These are phyloP conservation scores for Melampsora abietis-canadensis DNA, from an alignment of 1,284 basidiomycete species.

Conservation along the genomic window DNA sequence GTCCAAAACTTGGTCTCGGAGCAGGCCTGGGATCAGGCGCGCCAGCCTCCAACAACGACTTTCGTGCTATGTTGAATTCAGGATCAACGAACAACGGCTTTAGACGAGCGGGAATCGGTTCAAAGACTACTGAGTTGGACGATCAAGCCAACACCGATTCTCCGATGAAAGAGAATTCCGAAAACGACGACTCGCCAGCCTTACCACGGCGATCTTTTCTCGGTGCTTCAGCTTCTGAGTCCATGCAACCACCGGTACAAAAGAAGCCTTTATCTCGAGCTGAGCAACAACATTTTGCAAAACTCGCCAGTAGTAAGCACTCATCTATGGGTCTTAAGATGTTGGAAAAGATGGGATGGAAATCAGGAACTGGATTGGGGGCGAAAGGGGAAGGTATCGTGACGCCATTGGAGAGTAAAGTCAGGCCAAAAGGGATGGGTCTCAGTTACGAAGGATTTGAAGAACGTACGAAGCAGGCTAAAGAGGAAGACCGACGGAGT, in stretches of 20 bases:
- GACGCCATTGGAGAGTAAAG: conserved; percentile 76
- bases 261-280: conserved; percentile 60
- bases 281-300: conserved; percentile 74
- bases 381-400: conserved; percentile 75
- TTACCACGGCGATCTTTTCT: conserved; percentile 57
- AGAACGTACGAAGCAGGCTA: conserved; percentile 82
- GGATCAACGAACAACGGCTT: conserved; percentile 2
- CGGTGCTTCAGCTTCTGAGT: conserved; percentile 54
- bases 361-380: conserved; percentile 78
- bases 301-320: conserved; percentile 58
- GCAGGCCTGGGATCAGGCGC: conserved; percentile 4
- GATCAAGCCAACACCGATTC: conserved; percentile 31
- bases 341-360: conserved; percentile 93
- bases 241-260: conserved; percentile 58
- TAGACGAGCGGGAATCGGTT: conserved; percentile 12
- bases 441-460: conserved; percentile 80
- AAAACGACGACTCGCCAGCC: conserved; percentile 41
- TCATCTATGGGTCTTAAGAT: conserved; percentile 76
- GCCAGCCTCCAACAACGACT: conserved; percentile 35
- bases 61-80: conserved; percentile 28
- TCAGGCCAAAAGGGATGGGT: conserved; percentile 74
- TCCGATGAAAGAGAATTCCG: conserved; percentile 44
- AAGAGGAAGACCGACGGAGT: conserved; percentile 65
- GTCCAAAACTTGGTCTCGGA: conserved; percentile 8
- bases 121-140: not conserved